phyloP scores from a whole-genome alignment of 805 yeast species.

The Hanseniaspora mollemarum region DNA sequence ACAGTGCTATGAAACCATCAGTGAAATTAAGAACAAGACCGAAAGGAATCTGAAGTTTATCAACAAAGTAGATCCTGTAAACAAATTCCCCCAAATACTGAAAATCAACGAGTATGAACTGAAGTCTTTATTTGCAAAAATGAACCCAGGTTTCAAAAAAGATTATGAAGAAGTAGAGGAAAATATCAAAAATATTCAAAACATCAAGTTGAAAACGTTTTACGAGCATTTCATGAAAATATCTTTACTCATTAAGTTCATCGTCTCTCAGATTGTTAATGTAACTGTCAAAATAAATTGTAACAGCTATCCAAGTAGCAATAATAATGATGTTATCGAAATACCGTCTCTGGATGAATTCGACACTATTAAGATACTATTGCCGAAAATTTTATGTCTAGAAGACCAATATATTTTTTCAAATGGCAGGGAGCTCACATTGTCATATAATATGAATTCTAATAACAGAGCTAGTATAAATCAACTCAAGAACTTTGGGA shows the following conservation, averaged over 20 bases:
- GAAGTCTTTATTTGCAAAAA: background rate
- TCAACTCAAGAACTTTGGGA: background rate
- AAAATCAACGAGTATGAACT: conserved; percentile 9
- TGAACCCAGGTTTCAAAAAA: background rate
- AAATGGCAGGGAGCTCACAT: background rate
- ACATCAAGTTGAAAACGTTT: background rate
- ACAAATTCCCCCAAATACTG: conserved; percentile 5
- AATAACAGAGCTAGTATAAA: background rate
- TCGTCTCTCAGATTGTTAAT: conserved; percentile 7
- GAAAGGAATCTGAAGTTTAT: background rate
- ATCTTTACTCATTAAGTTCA: conserved; percentile 8
- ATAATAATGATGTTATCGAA: background rate
- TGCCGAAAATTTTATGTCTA: background rate
- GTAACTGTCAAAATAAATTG: conserved; percentile 1
- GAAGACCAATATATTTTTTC: background rate
- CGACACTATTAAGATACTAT: background rate
- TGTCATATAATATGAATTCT: background rate
- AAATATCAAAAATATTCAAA: background rate
- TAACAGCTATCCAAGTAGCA: background rate
- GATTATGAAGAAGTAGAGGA: conserved; percentile 1
- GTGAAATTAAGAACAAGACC: background rate
- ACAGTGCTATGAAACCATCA: background rate
- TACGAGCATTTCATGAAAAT: conserved; percentile 6
- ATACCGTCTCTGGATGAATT: conserved; percentile 6
- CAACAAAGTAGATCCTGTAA: conserved; percentile 1